These are phyloP conservation scores for Coemansia erecta DNA, from an alignment of 192 early-diverging fungal species.

Conservation along the genomic window DNA sequence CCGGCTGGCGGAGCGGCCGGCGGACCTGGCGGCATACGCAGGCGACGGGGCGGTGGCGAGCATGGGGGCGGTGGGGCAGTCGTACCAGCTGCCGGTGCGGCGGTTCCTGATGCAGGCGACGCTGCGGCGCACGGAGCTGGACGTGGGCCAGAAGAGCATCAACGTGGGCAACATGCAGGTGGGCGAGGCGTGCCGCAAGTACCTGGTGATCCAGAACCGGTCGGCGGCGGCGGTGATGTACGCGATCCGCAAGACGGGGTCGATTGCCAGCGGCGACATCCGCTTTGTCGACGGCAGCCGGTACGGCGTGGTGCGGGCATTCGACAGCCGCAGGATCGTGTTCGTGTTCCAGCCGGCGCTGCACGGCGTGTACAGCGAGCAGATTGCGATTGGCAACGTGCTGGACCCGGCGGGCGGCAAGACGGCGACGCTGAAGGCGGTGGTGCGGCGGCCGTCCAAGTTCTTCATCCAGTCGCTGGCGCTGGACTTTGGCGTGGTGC, in stretches of 20 bases:
- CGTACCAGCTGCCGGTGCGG: slow-evolving; percentile 67
- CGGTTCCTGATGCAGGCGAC: slow-evolving; percentile 87
- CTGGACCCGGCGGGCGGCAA: slow-evolving; percentile 81
- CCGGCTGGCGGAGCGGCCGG: slow-evolving; percentile 81
- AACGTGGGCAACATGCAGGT: slow-evolving; percentile 93
- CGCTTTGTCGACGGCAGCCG: slow-evolving; percentile 66
- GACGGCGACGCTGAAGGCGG: slow-evolving; percentile 81
- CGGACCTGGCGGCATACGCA: slow-evolving; percentile 75
- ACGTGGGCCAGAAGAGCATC: slow-evolving; percentile 94
- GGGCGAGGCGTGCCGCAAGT: slow-evolving; percentile 74
- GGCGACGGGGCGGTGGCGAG: slow-evolving; percentile 44
- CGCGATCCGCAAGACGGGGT: slow-evolving; percentile 90
- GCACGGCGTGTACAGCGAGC: slow-evolving; percentile 84
- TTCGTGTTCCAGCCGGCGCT: slow-evolving; percentile 92
- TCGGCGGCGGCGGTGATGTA: slow-evolving; percentile 89
- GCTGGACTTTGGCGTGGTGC: slow-evolving; percentile 69
- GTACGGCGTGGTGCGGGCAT: slow-evolving; percentile 85
- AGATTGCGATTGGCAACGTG: slow-evolving; percentile 84
- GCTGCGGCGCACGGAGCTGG: slow-evolving; percentile 82
- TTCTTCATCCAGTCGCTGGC: slow-evolving; percentile 75
- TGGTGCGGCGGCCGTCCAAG: slow-evolving; percentile 80
- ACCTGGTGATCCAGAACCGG: slow-evolving; percentile 88
- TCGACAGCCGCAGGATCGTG: slow-evolving; percentile 87
- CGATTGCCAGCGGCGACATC: slow-evolving; percentile 89
- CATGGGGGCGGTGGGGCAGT: slow-evolving; percentile 12